A percentile compares a stretch with the other conserved stretches of the same genome.
Conservation (phyloP, 169 alveolate species). For the Plasmodium gaboni region DNA sequence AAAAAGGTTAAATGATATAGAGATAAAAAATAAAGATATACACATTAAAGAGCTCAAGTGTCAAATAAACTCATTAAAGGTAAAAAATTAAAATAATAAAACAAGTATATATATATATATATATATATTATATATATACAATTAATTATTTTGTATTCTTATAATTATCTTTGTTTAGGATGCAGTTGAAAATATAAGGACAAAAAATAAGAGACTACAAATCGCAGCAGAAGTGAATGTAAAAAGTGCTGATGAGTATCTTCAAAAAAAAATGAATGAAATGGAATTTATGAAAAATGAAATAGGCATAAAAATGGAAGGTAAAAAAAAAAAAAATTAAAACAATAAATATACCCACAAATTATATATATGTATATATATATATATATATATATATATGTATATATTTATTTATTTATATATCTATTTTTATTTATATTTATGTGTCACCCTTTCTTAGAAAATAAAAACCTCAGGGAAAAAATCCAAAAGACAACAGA, state of each 20-base stretch:
- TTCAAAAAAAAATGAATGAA: constrained; percentile 53
- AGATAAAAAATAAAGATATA: constrained; percentile 51
- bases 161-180: constrained; percentile 3
- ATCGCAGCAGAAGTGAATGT: constrained; percentile 52
- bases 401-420: not conserved
- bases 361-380: not conserved
- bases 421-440: not conserved
- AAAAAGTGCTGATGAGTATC: constrained; percentile 55
- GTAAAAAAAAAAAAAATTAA: constrained; percentile 17
- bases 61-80: constrained; percentile 35
- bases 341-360: not conserved
- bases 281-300: constrained; percentile 26
- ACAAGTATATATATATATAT: not conserved
- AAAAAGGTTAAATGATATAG: constrained; percentile 26
- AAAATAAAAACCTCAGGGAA: constrained; percentile 19
- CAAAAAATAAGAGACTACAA: constrained; percentile 50
- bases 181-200: constrained; percentile 23
- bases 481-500: constrained; percentile 8
- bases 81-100: not conserved
- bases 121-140: not conserved
- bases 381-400: not conserved
- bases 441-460: not conserved
- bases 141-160: too few relatives aligned
- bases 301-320: constrained; percentile 37
- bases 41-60: constrained; percentile 18